Conservation (phyloP, 2,329 filamentous ascomycete species). For the Shiraia bambusicola region DNA sequence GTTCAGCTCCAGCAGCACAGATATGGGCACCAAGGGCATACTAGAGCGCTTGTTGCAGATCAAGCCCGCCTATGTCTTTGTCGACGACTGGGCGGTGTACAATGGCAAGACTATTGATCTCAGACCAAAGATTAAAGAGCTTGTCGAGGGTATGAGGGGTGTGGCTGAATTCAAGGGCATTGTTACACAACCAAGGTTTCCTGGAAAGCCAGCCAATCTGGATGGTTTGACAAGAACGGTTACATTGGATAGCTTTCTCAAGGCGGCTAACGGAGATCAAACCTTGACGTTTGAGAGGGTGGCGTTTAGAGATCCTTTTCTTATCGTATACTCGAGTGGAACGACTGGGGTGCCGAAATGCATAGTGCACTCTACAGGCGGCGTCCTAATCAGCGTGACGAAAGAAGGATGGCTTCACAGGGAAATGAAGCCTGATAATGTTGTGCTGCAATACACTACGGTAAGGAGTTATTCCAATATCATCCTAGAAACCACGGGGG, state of each 20-base stretch:
- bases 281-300: conserved; percentile 60
- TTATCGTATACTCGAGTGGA: conserved; percentile 76
- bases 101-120: conserved; percentile 76
- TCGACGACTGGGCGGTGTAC: conserved; percentile 78
- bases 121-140: conserved; percentile 67
- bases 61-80: conserved; percentile 76
- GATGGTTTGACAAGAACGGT: conserved; percentile 53
- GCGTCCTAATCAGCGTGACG: conserved; percentile 57
- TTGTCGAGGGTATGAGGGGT: conserved; percentile 63
- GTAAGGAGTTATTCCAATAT: conserved; percentile 23
- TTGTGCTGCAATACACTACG: conserved; percentile 60
- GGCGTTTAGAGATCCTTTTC: conserved; percentile 71
- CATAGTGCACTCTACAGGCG: conserved; percentile 76
- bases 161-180: conserved; percentile 63
- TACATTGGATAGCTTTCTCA: conserved; percentile 47
- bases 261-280: conserved; percentile 41
- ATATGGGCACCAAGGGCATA: conserved; percentile 79
- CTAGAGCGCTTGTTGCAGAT: conserved; percentile 75
- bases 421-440: conserved; percentile 47
- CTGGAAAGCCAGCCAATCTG: conserved; percentile 59
- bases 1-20: conserved; percentile 75
- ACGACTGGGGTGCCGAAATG: conserved; percentile 84
- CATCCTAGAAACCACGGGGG: not conserved
- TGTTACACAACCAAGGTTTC: conserved; percentile 68
- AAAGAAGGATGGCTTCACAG: conserved; percentile 64